phyloP scores from a whole-genome alignment of 352 stramenopile species.

The Pythium apleroticum region DNA sequence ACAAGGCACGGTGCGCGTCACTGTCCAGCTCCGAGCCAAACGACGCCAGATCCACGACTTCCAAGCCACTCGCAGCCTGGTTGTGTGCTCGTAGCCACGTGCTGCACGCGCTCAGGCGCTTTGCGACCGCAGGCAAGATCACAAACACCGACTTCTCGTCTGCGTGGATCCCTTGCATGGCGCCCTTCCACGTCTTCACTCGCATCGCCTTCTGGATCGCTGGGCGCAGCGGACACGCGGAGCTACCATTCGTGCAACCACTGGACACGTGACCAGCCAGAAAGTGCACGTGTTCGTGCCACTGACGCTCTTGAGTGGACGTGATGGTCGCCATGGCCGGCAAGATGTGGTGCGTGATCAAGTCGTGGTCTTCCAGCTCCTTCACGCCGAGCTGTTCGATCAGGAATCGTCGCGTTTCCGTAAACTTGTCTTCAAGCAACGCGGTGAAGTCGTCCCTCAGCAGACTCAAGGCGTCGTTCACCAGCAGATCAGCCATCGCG shows the following conservation, averaged over 20 bases:
- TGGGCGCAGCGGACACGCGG: slow-evolving; percentile 2
- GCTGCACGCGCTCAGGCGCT: slow-evolving; percentile 1
- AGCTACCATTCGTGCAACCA: slow-evolving; percentile 2
- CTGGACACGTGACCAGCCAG: slow-evolving; percentile 17
- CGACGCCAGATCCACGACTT: slow-evolving; percentile 19
- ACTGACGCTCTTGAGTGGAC: background rate
- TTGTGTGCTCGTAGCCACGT: slow-evolving; percentile 8
- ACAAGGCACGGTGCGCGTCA: slow-evolving; percentile 32
- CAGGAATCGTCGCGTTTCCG: slow-evolving; percentile 48
- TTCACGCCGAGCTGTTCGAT: slow-evolving; percentile 55
- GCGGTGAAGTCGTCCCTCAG: slow-evolving; percentile 44
- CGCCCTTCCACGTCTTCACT: slow-evolving; percentile 20
- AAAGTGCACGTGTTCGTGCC: slow-evolving; percentile 18
- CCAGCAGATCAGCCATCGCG: background rate
- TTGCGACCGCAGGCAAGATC: slow-evolving; percentile 7
- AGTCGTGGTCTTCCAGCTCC: slow-evolving; percentile 66
- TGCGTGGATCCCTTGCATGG: background rate
- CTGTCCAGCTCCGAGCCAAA: slow-evolving; percentile 9
- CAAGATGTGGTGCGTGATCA: slow-evolving; percentile 64
- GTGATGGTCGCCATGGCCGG: slow-evolving; percentile 34
- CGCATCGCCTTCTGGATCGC: slow-evolving; percentile 18
- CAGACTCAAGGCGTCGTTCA: slow-evolving; percentile 36
- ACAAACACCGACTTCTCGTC: slow-evolving; percentile 6
- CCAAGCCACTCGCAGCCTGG: background rate
- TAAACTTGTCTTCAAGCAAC: slow-evolving; percentile 22